Percentiles rank a stretch among this genome's conserved stretches.
phyloP scores from a whole-genome alignment of 495 filamentous ascomycete genomes.

The Penicillium canescens region DNA sequence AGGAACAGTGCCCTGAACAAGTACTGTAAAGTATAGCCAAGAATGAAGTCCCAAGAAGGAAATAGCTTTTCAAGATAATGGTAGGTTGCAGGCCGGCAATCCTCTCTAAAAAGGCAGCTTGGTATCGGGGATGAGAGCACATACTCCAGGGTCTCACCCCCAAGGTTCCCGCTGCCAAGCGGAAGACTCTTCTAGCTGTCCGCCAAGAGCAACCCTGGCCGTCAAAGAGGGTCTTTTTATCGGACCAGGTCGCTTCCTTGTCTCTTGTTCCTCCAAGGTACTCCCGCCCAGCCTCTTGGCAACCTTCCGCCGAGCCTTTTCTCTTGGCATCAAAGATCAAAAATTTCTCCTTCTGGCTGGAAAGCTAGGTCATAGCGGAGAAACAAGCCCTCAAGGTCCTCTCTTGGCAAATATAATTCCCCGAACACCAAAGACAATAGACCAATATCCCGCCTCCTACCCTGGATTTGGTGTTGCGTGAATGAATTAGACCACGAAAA shows the following conservation, averaged over 20 bases:
- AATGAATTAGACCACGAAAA: not conserved
- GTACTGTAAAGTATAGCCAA: not conserved
- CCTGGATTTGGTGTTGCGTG: not conserved
- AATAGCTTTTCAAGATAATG: not conserved
- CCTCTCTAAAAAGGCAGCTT: not conserved
- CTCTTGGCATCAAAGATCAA: slow-evolving; percentile 14
- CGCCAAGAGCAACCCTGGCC: slow-evolving; percentile 10
- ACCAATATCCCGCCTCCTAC: not conserved
- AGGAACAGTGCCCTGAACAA: not conserved
- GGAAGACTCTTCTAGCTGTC: not conserved
- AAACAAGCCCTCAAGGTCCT: slow-evolving; percentile 18
- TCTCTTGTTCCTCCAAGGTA: slow-evolving; percentile 20
- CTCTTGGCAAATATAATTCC: slow-evolving; percentile 3
- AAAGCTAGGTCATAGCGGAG: not conserved
- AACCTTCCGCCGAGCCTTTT: slow-evolving; percentile 14
- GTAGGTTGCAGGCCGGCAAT: not conserved
- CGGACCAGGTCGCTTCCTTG: not conserved
- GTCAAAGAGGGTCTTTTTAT: not conserved
- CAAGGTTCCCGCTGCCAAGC: slow-evolving; percentile 19
- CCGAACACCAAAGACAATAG: not conserved
- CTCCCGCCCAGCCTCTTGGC: slow-evolving; percentile 22
- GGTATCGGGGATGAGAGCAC: not conserved
- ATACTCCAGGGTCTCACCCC: not conserved
- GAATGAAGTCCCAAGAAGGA: not conserved
- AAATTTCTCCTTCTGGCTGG: not conserved